Evolutionary conservation across 2,329 filamentous ascomycete genomes (phyloP).

Genomic region (Cladosporium sp.): DNA sequence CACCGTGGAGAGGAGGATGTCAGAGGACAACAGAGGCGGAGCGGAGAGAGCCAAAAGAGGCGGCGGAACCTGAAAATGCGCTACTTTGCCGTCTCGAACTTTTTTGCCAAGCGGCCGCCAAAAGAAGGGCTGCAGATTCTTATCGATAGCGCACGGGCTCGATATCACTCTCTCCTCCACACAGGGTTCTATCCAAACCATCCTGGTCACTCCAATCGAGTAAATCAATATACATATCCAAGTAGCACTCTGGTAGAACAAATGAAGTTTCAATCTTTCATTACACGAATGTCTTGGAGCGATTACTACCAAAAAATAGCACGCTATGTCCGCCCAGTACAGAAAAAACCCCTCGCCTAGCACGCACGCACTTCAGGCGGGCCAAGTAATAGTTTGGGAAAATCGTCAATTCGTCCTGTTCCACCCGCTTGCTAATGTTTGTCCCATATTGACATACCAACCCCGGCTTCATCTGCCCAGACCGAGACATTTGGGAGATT

Average conservation of each 20-base stretch:
- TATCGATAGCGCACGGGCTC: neutral
- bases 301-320: neutral
- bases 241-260: too few relatives aligned
- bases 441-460: neutral
- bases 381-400: neutral
- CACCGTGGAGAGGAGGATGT: neutral
- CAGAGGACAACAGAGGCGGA: neutral
- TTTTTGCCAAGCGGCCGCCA: neutral
- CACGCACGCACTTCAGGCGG: neutral
- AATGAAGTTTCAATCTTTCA: neutral
- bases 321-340: neutral
- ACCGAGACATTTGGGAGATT: conserved; percentile 4
- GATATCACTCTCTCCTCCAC: too few relatives aligned
- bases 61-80: conserved; percentile 9
- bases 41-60: neutral
- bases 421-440: conserved; percentile 2
- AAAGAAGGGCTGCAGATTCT: neutral
- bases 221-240: too few relatives aligned
- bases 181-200: too few relatives aligned
- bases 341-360: neutral
- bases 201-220: too few relatives aligned
- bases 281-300: neutral
- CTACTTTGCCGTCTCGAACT: neutral
- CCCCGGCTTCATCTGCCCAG: conserved; percentile 4
- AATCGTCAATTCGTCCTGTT: conserved; percentile 8